Conservation (phyloP, 2,329 filamentous ascomycete species). For the Exserohilum rostratum region DNA sequence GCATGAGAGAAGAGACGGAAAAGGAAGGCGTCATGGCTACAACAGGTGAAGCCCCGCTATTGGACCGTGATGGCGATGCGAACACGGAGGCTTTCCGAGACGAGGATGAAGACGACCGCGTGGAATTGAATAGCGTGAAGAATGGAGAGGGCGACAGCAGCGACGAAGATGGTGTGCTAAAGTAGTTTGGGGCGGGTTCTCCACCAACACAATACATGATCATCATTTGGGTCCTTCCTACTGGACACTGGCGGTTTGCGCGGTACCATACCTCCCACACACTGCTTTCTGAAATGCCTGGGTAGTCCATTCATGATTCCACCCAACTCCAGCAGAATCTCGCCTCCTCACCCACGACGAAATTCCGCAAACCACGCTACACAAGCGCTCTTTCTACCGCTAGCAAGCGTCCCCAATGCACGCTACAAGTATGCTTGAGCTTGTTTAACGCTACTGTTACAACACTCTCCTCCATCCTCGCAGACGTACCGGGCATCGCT, state of each 20-base stretch:
- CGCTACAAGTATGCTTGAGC: not conserved
- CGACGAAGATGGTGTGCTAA: constrained; percentile 42
- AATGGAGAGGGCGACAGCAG: constrained; percentile 25
- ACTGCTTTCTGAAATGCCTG: not conserved
- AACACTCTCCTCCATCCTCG: not conserved
- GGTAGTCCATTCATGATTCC: not conserved
- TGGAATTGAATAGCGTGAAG: constrained; percentile 41
- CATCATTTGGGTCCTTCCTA: constrained; percentile 2
- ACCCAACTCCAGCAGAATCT: not conserved
- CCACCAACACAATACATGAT: not conserved
- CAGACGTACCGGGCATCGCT: not conserved
- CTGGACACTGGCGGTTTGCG: not conserved
- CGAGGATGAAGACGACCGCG: constrained; percentile 26
- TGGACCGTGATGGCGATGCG: constrained; percentile 22
- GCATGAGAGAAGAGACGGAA: constrained; percentile 66
- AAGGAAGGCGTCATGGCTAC: constrained; percentile 38
- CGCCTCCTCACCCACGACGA: not conserved
- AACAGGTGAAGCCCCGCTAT: constrained; percentile 28
- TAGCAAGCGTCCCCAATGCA: not conserved
- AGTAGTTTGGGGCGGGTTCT: constrained; percentile 19
- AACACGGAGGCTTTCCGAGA: constrained; percentile 46
- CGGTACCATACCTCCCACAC: not conserved
- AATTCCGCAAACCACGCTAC: not conserved
- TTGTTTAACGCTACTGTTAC: not conserved
- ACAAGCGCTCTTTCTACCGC: not conserved